A percentile compares a stretch with the other conserved stretches of the same genome.
Evolutionary conservation across 805 yeast genomes (phyloP).

Genomic region (Jamesozyma gamospora): DNA sequence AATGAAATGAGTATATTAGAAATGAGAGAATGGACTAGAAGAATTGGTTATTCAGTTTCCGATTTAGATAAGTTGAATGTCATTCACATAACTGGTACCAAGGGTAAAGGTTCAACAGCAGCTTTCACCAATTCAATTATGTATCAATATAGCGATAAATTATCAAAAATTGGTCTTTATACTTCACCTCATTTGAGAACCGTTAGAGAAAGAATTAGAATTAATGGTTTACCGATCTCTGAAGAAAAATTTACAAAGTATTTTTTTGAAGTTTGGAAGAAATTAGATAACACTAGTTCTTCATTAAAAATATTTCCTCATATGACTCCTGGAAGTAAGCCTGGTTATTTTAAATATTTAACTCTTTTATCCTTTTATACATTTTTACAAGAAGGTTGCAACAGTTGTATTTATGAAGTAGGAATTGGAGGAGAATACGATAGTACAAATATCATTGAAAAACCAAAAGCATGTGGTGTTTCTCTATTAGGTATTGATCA

Average conservation of each 20-base stretch:
- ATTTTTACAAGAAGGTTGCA: slow-evolving; percentile 79
- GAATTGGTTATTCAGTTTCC: slow-evolving; percentile 54
- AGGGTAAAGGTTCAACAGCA: slow-evolving; percentile 97
- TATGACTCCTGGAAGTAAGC: slow-evolving; percentile 64
- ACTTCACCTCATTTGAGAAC: slow-evolving; percentile 93
- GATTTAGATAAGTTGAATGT: slow-evolving; percentile 70
- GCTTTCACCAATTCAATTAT: slow-evolving; percentile 84
- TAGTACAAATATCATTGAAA: slow-evolving; percentile 78
- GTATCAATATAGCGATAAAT: slow-evolving; percentile 40
- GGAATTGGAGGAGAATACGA: slow-evolving; percentile 98
- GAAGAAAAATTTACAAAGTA: slow-evolving; percentile 76
- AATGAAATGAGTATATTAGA: slow-evolving; percentile 69
- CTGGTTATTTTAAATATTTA: slow-evolving; percentile 86
- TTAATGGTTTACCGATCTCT: slow-evolving; percentile 75
- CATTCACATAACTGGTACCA: slow-evolving; percentile 93
- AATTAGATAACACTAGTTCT: slow-evolving; percentile 47
- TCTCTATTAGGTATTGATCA: slow-evolving; percentile 88
- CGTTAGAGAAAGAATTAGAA: slow-evolving; percentile 83
- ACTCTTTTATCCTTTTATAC: slow-evolving; percentile 87
- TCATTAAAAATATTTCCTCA: slow-evolving; percentile 55
- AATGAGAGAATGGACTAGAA: slow-evolving; percentile 69
- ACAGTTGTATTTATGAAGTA: slow-evolving; percentile 91
- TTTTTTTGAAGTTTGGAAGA: slow-evolving; percentile 92
- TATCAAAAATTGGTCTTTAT: slow-evolving; percentile 71
- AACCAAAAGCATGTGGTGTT: slow-evolving; percentile 80